Percentiles rank a stretch among this genome's conserved stretches.
phyloP scores from a whole-genome alignment of 805 yeast species.

The Saccharomyces paradoxus region DNA sequence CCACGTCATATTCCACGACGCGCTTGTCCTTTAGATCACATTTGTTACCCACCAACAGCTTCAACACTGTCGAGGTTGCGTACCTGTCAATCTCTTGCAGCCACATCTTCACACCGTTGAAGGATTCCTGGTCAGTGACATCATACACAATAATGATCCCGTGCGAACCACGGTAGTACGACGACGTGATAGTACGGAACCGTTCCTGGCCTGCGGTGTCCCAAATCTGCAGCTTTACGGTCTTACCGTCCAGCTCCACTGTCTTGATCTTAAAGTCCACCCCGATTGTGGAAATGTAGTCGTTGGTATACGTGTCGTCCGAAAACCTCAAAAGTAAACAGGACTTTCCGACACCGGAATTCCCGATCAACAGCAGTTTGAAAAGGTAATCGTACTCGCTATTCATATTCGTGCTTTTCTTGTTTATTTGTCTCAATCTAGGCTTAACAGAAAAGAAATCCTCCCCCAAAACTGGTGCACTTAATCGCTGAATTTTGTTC shows the following conservation, averaged over 20 bases:
- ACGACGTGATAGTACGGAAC: constrained; percentile 93
- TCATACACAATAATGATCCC: constrained; percentile 97
- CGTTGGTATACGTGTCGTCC: constrained; percentile 94
- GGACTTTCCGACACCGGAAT: constrained; percentile 97
- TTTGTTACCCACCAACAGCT: constrained; percentile 91
- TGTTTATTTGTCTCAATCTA: neutral
- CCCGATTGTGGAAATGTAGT: constrained; percentile 94
- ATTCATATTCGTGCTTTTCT: constrained; percentile 42
- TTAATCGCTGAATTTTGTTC: neutral
- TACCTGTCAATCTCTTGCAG: constrained; percentile 96
- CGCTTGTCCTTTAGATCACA: constrained; percentile 90
- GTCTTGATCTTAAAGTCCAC: constrained; percentile 90
- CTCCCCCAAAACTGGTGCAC: neutral
- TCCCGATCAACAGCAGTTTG: constrained; percentile 91
- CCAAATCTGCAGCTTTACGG: constrained; percentile 97
- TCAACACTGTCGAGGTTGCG: constrained; percentile 96
- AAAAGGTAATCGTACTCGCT: constrained; percentile 96
- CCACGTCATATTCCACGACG: constrained; percentile 91
- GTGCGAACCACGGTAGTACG: constrained; percentile 97
- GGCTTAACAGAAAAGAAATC: neutral
- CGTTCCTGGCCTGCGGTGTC: constrained; percentile 99
- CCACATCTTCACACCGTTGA: constrained; percentile 97
- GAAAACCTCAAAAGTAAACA: constrained; percentile 92
- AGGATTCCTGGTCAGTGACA: constrained; percentile 93
- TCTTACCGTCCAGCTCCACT: constrained; percentile 91